These are phyloP conservation scores for Paratinospora sagittata DNA, from an alignment of 164 flowering plant species.

Conservation along the genomic window DNA sequence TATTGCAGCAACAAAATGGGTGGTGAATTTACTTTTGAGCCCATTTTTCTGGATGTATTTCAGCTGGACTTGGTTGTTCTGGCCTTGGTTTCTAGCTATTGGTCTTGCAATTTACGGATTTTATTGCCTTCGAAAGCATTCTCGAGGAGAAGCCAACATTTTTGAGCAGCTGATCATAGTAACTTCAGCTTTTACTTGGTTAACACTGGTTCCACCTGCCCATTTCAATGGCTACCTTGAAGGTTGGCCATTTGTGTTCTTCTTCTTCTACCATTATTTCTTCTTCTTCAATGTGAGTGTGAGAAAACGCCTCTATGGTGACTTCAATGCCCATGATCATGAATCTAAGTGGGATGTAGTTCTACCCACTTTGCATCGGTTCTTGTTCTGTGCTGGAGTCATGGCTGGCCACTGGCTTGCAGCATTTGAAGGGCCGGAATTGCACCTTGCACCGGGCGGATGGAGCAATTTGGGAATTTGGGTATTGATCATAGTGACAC, in stretches of 20 bases:
- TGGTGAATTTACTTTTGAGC: conserved; percentile 31
- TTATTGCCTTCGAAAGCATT: conserved; percentile 48
- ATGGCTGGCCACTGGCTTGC: conserved; percentile 78
- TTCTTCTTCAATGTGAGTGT: conserved; percentile 77
- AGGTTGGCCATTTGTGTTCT: conserved; percentile 90
- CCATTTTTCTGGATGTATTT: conserved; percentile 94
- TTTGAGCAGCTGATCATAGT: conserved; percentile 65
- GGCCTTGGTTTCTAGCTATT: conserved; percentile 79
- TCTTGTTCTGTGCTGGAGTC: conserved; percentile 54
- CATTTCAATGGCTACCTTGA: conserved; percentile 76
- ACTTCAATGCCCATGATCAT: conserved; percentile 51
- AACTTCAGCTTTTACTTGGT: conserved; percentile 71
- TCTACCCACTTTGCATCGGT: conserved; percentile 34
- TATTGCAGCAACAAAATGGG: conserved; percentile 54
- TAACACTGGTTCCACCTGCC: conserved; percentile 83
- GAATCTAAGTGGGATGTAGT: conserved; percentile 78
- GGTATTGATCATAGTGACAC: conserved; percentile 45
- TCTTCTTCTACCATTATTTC: conserved; percentile 74
- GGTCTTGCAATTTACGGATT: conserved; percentile 50
- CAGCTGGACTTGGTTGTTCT: conserved; percentile 88
- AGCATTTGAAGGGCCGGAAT: conserved; percentile 80
- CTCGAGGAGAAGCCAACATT: conserved; percentile 40
- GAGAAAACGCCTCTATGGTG: conserved; percentile 75
- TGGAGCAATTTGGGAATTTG: conserved; percentile 60
- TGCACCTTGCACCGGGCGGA: conserved; percentile 67